Conservation (phyloP, 2,329 filamentous ascomycete species). For the Zymoseptoria crescenta region DNA sequence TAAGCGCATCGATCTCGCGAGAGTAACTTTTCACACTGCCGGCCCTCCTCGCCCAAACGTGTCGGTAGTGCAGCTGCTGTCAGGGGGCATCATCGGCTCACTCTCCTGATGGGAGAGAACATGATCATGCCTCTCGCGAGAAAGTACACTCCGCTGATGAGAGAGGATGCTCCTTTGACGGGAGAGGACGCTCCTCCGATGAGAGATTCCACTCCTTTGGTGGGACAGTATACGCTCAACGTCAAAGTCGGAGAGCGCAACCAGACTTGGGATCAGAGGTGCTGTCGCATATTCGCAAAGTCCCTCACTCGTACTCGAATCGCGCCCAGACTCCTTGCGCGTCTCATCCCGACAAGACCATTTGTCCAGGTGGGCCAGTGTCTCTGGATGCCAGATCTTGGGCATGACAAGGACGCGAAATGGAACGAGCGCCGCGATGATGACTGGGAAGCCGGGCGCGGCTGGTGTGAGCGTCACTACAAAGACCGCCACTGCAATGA, state of each 20-base stretch:
- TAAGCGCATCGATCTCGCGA: neutral
- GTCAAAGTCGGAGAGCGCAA: neutral
- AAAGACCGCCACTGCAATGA: slow-evolving; percentile 54
- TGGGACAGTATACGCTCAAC: neutral
- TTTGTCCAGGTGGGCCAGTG: neutral
- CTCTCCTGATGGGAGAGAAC: neutral
- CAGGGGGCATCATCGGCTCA: neutral
- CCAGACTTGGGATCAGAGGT: neutral
- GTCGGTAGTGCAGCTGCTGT: neutral
- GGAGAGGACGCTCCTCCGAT: neutral
- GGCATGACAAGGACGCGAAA: slow-evolving; percentile 55
- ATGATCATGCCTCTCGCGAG: neutral
- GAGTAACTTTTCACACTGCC: neutral
- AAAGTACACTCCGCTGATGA: neutral
- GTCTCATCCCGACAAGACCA: neutral
- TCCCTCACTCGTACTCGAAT: neutral
- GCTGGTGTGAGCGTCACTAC: slow-evolving; percentile 55
- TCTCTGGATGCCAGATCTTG: slow-evolving; percentile 41
- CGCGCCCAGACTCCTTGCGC: neutral
- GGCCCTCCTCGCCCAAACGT: neutral
- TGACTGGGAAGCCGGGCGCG: slow-evolving; percentile 55
- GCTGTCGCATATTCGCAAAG: neutral
- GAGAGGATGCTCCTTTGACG: neutral
- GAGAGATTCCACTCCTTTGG: neutral
- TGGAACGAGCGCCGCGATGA: slow-evolving; percentile 58